Percentiles rank a stretch among this genome's conserved stretches.
Evolutionary conservation across 192 early-diverging fungal genomes (phyloP).

Genomic region (Chytriomyces hyalinus): DNA sequence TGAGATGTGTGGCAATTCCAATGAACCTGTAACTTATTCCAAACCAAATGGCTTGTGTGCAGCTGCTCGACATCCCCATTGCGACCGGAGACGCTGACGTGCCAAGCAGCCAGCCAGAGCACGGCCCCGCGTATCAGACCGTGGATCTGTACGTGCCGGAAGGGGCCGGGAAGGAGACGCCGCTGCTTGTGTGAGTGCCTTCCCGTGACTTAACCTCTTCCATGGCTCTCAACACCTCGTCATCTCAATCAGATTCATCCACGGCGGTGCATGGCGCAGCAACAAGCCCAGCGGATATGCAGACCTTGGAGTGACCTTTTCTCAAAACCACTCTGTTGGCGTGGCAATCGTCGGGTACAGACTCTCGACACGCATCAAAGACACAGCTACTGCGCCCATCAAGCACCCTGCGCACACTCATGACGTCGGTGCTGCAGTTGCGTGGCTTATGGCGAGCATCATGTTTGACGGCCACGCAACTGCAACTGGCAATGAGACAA

Average conservation of each 20-base stretch:
- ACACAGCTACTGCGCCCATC: neutral
- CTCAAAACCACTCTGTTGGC: constrained; percentile 46
- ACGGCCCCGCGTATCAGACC: constrained; percentile 11
- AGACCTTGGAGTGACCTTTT: constrained; percentile 56
- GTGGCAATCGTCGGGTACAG: constrained; percentile 81
- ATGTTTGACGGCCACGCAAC: neutral
- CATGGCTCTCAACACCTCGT: too few relatives aligned
- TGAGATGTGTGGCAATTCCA: too few relatives aligned
- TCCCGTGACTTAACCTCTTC: too few relatives aligned
- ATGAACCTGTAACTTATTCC: too few relatives aligned
- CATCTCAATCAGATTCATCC: constrained; percentile 54
- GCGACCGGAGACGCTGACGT: too few relatives aligned
- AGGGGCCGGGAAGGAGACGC: neutral
- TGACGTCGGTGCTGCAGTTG: constrained; percentile 65
- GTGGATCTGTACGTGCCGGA: constrained; percentile 24
- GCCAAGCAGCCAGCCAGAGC: constrained; percentile 1
- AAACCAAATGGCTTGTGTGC: too few relatives aligned
- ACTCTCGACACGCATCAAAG: constrained; percentile 39
- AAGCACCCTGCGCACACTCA: constrained; percentile 71
- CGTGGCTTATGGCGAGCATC: constrained; percentile 44
- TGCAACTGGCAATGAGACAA: neutral
- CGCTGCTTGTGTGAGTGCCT: constrained; percentile 7
- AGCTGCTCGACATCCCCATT: neutral
- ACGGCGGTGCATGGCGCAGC: constrained; percentile 87
- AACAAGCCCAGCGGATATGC: constrained; percentile 64